Conservation (phyloP, 768 basidiomycete species). For the Mycena belliarum region DNA sequence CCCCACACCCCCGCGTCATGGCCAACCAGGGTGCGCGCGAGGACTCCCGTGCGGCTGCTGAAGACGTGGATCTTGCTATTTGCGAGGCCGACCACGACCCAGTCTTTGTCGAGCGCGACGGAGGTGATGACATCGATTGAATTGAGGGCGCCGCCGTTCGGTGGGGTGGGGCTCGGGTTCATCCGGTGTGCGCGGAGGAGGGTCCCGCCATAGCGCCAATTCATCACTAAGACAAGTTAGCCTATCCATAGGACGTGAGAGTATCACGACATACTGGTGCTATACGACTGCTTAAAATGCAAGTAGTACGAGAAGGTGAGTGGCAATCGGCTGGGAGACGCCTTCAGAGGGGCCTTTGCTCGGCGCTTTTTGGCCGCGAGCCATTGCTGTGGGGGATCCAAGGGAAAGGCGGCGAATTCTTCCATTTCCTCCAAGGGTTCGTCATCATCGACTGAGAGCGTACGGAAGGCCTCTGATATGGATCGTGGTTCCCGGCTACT, state of each 20-base stretch:
- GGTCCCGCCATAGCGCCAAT: constrained; percentile 78
- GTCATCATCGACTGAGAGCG: constrained; percentile 29
- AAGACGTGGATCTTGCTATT: constrained; percentile 86
- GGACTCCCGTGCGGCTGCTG: constrained; percentile 74
- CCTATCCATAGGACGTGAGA: constrained; percentile 1
- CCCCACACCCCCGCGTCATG: constrained; percentile 95
- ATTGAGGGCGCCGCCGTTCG: constrained; percentile 37
- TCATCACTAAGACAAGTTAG: constrained; percentile 52
- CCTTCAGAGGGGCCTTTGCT: constrained; percentile 1
- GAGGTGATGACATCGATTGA: constrained; percentile 79
- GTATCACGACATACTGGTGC: constrained; percentile 50
- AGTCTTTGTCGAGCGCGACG: constrained; percentile 78
- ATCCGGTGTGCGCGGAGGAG: constrained; percentile 68
- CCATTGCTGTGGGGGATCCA: constrained; percentile 44
- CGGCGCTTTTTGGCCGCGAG: constrained; percentile 32
- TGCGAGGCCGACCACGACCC: constrained; percentile 88
- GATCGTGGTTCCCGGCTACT: constrained; percentile 27
- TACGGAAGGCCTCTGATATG: not conserved
- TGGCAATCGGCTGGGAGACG: not conserved
- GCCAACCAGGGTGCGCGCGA: constrained; percentile 75
- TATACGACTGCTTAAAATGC: constrained; percentile 73
- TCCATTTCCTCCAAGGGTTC: constrained; percentile 37
- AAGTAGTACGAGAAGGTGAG: constrained; percentile 57
- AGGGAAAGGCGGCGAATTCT: constrained; percentile 33
- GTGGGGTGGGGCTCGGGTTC: constrained; percentile 23